Evolutionary conservation across 2,329 filamentous ascomycete genomes (phyloP).

Genomic region (Curvularia sp.): DNA sequence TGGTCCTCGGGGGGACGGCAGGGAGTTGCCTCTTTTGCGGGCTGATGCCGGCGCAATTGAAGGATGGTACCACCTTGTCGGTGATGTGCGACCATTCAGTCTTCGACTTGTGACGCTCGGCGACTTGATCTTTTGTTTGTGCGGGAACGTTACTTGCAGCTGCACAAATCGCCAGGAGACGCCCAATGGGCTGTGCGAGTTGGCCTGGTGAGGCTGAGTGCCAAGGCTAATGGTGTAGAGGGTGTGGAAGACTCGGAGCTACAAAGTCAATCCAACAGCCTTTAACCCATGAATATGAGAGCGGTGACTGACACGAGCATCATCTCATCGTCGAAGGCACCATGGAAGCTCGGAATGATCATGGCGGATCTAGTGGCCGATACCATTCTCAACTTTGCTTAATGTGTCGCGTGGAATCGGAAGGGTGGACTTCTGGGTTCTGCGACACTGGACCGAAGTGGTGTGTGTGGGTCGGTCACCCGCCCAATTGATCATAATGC

Average conservation of each 20-base stretch:
- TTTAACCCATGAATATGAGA: slow-evolving; percentile 5
- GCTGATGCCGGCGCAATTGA: slow-evolving; percentile 22
- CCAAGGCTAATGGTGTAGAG: slow-evolving; percentile 6
- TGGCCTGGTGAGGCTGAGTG: not conserved
- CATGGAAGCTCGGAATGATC: slow-evolving; percentile 31
- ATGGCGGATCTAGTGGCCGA: slow-evolving; percentile 18
- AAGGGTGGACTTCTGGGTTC: slow-evolving; percentile 24
- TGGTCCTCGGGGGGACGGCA: slow-evolving; percentile 17
- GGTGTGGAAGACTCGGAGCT: not conserved
- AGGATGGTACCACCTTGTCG: slow-evolving; percentile 24
- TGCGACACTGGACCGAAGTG: slow-evolving; percentile 37
- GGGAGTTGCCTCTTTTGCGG: slow-evolving; percentile 23
- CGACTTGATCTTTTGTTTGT: slow-evolving; percentile 9
- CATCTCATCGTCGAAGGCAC: slow-evolving; percentile 25
- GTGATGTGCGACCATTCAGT: slow-evolving; percentile 17
- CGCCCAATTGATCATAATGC: slow-evolving; percentile 8
- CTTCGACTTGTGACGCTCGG: slow-evolving; percentile 22
- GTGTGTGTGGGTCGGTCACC: slow-evolving; percentile 13
- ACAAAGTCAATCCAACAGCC: slow-evolving; percentile 5
- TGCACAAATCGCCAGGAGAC: slow-evolving; percentile 4
- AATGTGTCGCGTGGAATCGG: slow-evolving; percentile 49
- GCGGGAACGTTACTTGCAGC: slow-evolving; percentile 1
- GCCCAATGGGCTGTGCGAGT: not conserved
- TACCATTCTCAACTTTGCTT: slow-evolving; percentile 28
- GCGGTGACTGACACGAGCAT: slow-evolving; percentile 27